Evolutionary conservation across 495 filamentous ascomycete genomes (phyloP), one percentile per base, ranked within the genome.

Genomic region (Glarea lozoyensis): DNA sequence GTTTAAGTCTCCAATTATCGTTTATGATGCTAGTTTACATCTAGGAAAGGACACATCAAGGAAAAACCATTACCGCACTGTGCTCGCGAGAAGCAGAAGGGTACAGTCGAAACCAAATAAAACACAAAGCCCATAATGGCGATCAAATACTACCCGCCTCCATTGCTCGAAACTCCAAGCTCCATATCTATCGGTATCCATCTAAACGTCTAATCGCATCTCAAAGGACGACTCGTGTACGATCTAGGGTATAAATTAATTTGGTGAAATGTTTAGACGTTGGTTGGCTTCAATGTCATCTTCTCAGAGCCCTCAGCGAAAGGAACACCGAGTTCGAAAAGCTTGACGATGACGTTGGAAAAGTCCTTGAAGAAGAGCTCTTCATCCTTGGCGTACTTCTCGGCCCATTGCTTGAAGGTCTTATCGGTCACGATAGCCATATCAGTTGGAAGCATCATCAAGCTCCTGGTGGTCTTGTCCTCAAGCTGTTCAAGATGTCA

Each of bases 391-490:
- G 89, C 89, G 63, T 96, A 97, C 58, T 81, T 79, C 66, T 94
- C 79, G 33, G 92, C 88, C 59, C 84, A 82, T 58, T 75, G 66
- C 69, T 73, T 79, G 78, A 97, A 94, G 38, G 65, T 69, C 73
- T 90, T 86, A 67, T 98, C 92, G 67, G 88, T 80, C 62, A 92
- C 62, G 37, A 98, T 65, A 24, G 79, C 86, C 66, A 93, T 79
- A 59, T 98, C 92, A 43, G 87, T 80, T 44, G 92, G 92, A 56
- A 98, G 68, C 92, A 98, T 98, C 92, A 98, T 98, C 53, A 98
- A 67, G 36, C 73, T 74, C 73, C 88, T 85, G 53, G 79, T 88
- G 57, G 66, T 72, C 64, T 81, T 79, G 67, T 98, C 92, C 63
- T 88, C 75, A 62, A 76, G 89, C 73, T 94, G 75, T 46, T 21